Conservation (phyloP, 306 rosid genomes). For the Rosa lucieae region DNA sequence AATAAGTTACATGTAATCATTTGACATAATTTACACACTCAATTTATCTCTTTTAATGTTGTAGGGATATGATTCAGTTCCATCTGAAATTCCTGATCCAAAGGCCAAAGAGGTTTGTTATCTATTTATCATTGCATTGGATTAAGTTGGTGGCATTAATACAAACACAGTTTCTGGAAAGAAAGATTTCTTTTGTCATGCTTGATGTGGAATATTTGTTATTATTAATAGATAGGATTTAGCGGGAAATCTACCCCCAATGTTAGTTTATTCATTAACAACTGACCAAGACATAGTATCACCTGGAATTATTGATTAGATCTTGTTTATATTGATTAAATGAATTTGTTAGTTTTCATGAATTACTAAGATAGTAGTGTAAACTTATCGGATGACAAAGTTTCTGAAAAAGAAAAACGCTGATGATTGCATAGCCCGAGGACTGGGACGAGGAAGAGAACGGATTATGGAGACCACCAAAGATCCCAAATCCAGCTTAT, state of each 20-base stretch:
- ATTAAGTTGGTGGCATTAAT: not conserved
- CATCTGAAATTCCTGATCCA: conserved; percentile 80
- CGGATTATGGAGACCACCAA: conserved; percentile 77
- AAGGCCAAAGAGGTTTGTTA: conserved; percentile 70
- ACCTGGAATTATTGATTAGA: not conserved
- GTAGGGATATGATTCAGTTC: conserved; percentile 71
- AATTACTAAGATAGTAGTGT: conserved; percentile 1
- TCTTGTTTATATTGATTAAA: not conserved
- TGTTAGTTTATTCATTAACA: not conserved
- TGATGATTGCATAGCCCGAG: conserved; percentile 55
- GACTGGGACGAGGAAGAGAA: conserved; percentile 88
- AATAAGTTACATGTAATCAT: not conserved
- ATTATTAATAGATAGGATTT: not conserved
- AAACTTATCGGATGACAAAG: conserved; percentile 10
- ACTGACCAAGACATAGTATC: not conserved
- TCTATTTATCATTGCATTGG: conserved; percentile 15
- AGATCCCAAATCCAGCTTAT: conserved; percentile 86
- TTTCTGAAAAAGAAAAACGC: conserved; percentile 9
- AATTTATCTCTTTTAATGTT: conserved; percentile 25
- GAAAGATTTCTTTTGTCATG: not conserved
- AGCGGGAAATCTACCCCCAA: not conserved
- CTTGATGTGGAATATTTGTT: not conserved
- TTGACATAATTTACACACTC: not conserved
- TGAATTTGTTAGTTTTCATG: not conserved
- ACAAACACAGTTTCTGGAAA: not conserved